Base-by-base conservation (phyloP, 805 yeast species). In the Pichia cephalocereana region DNA sequence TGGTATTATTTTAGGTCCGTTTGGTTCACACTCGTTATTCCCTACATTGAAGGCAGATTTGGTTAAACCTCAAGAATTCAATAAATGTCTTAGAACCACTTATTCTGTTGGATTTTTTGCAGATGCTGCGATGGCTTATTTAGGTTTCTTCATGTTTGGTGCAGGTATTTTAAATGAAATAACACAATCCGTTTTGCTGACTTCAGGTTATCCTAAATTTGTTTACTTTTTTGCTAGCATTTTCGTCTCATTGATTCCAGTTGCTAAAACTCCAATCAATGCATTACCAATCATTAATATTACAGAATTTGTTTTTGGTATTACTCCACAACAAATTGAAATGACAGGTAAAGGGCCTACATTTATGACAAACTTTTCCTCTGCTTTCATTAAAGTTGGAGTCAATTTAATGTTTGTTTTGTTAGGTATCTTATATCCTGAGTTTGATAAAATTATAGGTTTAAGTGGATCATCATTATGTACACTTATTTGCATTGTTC, bases 261-360 rank as follows among this genome's bases (percentile, higher is more conserved):
- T 88, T 37, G 89, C 96, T 4, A 89, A 89, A 59, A 81, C 91
- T 0, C 96, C 96, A 5, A 72, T 88, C 49, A 85, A 83, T 62
- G 91, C 95, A 8, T 75, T 87, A 58, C 96, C 96, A 0, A 83
- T 89, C 42, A 81, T 87, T 37, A 74, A 87, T n/a, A 83, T 89
- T 3, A 60, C 86, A 32, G 96, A 86, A 57, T 70, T 64, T 46
- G 52, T 63, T 57, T 52, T 57, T 43, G 66, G 62, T 15, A 47
- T 66, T 8, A 60, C 68, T 1, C 54, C 57, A 12, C 65, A 61
- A 46, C 65, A 59, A 49, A 17, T 57, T 15, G 54, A 52, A 19
- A 48, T 52, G 6, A 32, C 51, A 19, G 51, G 45, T 18, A 47
- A 46, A 6, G 40, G 45, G 5, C 38, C 47, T 12, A 52, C 58